These are phyloP conservation scores for Colletotrichum camelliae DNA, from an alignment of 2,329 filamentous ascomycete genomes.

Conservation along the genomic window DNA sequence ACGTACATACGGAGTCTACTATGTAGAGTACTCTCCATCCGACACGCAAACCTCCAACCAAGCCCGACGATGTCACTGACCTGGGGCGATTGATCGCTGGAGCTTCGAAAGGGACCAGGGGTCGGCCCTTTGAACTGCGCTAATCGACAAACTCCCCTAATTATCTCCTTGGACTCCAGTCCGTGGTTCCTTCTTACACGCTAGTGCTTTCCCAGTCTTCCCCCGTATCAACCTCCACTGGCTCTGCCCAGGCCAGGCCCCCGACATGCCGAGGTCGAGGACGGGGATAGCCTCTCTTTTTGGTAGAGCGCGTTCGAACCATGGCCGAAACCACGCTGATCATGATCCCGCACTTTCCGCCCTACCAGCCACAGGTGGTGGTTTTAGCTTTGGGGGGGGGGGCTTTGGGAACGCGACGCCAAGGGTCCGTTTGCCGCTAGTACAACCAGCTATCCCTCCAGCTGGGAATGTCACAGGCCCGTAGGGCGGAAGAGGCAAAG, in stretches of 20 bases:
- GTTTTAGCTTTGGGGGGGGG: not conserved
- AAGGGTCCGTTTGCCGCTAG: constrained; percentile 7
- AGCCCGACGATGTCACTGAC: not conserved
- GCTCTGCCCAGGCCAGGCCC: not conserved
- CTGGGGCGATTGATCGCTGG: not conserved
- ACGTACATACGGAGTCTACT: not conserved
- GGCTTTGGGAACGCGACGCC: not conserved
- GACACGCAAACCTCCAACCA: not conserved
- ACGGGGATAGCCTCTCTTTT: constrained; percentile 7
- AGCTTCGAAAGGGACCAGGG: not conserved
- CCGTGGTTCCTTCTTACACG: not conserved
- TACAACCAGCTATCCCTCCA: not conserved
- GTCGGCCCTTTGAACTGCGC: not conserved
- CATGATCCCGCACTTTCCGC: constrained; percentile 19
- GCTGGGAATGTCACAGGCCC: not conserved
- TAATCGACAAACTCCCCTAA: not conserved
- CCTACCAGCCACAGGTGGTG: not conserved
- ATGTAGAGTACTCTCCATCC: not conserved
- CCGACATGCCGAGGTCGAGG: constrained; percentile 9
- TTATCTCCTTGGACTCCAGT: not conserved
- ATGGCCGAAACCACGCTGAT: not conserved
- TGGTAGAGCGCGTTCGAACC: not conserved
- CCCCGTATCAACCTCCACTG: not conserved
- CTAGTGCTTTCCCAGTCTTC: not conserved
- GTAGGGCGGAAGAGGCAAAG: not conserved